Percentiles rank a stretch among this genome's conserved stretches.
phyloP scores from a whole-genome alignment of 169 alveolate species.

The Perkinsus marinus region DNA sequence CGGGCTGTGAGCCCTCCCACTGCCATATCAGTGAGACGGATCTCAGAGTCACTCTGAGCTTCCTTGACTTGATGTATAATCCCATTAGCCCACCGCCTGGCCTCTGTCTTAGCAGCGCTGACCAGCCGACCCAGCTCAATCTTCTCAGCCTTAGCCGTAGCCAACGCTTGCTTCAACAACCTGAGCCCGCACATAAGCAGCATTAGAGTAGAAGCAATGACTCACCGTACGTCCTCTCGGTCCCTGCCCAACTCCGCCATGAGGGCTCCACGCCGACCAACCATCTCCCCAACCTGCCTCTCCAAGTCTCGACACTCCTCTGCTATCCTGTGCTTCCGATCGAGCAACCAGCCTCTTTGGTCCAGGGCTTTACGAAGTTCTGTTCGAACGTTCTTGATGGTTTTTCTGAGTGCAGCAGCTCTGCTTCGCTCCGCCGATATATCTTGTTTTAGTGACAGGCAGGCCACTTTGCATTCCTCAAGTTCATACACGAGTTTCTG shows the following conservation, averaged over 20 bases:
- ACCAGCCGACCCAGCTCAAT: not conserved
- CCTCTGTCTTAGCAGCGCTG: not conserved
- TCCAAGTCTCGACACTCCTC: not conserved
- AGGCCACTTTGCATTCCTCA: not conserved
- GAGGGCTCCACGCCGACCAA: not conserved
- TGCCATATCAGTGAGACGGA: not conserved
- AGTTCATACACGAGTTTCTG: not conserved
- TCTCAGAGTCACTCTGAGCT: not conserved
- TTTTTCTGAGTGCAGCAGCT: not conserved
- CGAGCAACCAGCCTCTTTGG: not conserved
- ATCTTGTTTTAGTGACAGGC: not conserved
- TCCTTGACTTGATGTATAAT: not conserved
- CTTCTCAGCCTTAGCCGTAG: not conserved
- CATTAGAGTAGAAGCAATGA: not conserved
- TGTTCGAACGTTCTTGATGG: not conserved
- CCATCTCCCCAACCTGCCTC: not conserved
- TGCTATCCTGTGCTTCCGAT: not conserved
- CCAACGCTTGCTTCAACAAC: not conserved
- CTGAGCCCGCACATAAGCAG: not conserved
- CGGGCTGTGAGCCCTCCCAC: not conserved
- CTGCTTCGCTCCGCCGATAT: not conserved
- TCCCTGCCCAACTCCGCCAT: not conserved
- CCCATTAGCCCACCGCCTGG: not conserved
- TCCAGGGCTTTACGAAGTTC: not conserved
- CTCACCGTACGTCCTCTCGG: not conserved